Conservation (phyloP, 805 yeast genomes). For the Starmerella potacharoeniae region DNA sequence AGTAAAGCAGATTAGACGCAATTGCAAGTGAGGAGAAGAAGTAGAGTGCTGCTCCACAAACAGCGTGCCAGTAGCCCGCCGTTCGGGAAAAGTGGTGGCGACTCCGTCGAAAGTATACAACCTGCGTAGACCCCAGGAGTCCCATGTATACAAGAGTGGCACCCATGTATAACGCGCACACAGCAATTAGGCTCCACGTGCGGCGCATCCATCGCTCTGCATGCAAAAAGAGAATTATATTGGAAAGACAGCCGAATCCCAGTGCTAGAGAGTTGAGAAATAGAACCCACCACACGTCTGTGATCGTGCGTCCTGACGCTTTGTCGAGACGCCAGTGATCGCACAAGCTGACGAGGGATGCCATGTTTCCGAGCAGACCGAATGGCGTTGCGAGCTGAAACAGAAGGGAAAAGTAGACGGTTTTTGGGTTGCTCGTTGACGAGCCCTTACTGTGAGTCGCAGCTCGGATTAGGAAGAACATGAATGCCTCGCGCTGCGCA, state of each 20-base stretch:
- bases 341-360: constrained; percentile 15
- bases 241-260: constrained; percentile 54
- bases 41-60: constrained; percentile 52
- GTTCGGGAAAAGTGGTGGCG: constrained; percentile 28
- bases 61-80: constrained; percentile 73
- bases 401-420: constrained; percentile 5
- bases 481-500: constrained; percentile 1
- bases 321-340: constrained; percentile 18
- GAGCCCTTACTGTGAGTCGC: background rate
- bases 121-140: constrained; percentile 35
- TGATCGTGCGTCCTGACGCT: background rate
- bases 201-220: constrained; percentile 58
- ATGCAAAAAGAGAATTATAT: constrained; percentile 57
- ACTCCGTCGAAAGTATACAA: constrained; percentile 24
- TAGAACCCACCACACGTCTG: constrained; percentile 32
- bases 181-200: constrained; percentile 29
- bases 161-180: constrained; percentile 42
- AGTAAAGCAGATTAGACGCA: constrained; percentile 52
- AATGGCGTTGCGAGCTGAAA: constrained; percentile 17
- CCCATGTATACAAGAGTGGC: constrained; percentile 46
- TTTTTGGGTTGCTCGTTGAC: background rate
- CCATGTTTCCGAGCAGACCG: constrained; percentile 21
- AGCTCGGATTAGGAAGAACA: background rate
- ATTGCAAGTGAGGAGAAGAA: constrained; percentile 44
- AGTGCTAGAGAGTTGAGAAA: constrained; percentile 54